Conservation (phyloP, 2,329 filamentous ascomycete species). For the Fusarium circinatum region DNA sequence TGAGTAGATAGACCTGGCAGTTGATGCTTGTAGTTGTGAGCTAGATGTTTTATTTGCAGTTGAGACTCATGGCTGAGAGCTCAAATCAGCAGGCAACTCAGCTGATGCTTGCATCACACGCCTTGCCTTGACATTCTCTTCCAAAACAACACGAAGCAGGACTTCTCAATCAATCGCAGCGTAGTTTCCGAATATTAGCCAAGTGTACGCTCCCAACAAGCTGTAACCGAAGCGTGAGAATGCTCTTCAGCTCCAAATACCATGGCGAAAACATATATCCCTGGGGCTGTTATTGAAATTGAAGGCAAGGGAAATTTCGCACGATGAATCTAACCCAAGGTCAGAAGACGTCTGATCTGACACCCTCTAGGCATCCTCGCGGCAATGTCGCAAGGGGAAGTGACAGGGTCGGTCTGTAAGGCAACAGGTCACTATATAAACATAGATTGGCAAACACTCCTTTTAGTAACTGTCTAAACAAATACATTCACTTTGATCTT, state of each 20-base stretch:
- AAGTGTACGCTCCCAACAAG: not conserved
- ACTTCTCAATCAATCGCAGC: too few relatives aligned
- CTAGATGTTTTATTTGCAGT: too few relatives aligned
- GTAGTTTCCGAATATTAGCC: accelerated
- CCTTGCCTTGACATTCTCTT: not conserved
- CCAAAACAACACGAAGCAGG: too few relatives aligned
- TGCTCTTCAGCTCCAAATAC: not conserved
- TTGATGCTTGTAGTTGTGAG: too few relatives aligned
- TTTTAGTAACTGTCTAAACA: not conserved
- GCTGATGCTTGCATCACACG: too few relatives aligned
- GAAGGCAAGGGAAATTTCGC: accelerated
- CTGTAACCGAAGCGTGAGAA: not conserved
- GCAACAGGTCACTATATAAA: not conserved
- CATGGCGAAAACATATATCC: too few relatives aligned
- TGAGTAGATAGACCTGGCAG: too few relatives aligned
- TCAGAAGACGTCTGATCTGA: accelerated
- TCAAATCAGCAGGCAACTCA: not conserved
- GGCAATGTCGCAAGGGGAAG: too few relatives aligned
- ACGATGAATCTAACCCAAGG: too few relatives aligned
- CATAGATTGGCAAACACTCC: not conserved
- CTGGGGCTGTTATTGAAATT: accelerated
- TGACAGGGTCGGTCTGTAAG: not conserved
- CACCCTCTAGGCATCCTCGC: not conserved
- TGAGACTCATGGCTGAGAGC: too few relatives aligned
- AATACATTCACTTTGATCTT: not conserved